phyloP scores from a whole-genome alignment of 331 rosid species.

The Quercus lobata region DNA sequence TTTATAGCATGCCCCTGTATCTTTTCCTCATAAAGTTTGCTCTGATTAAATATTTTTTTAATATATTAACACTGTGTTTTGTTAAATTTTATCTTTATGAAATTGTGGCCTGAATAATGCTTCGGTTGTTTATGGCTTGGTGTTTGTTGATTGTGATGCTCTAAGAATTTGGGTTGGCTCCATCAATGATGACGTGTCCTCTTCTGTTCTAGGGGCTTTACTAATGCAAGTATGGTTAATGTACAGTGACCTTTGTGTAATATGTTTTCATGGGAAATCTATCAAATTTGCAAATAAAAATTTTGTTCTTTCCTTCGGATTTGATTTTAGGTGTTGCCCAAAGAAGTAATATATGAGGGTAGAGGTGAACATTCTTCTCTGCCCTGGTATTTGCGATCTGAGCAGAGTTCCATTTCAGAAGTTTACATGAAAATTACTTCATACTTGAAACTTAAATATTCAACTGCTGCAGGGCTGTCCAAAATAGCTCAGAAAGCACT shows the following conservation, averaged over 20 bases:
- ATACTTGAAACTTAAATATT: constrained; percentile 7
- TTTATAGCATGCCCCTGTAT: neutral
- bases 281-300: constrained; percentile 15
- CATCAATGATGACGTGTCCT: constrained; percentile 70
- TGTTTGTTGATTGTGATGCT: constrained; percentile 90
- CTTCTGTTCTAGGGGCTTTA: constrained; percentile 81
- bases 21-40: neutral
- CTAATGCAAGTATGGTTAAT: constrained; percentile 69
- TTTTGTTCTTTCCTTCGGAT: constrained; percentile 24
- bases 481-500: constrained; percentile 75
- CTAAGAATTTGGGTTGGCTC: constrained; percentile 85
- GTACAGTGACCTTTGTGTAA: constrained; percentile 12
- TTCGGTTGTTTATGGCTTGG: constrained; percentile 71
- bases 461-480: constrained; percentile 54
- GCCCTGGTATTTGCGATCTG: neutral
- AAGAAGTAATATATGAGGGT: constrained; percentile 67
- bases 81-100: constrained; percentile 38
- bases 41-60: neutral
- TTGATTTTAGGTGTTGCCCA: constrained; percentile 77
- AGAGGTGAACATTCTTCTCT: constrained; percentile 49
- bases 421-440: constrained; percentile 7
- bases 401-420: constrained; percentile 6
- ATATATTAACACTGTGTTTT: constrained; percentile 12
- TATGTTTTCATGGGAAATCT: constrained; percentile 10
- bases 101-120: constrained; percentile 46